Evolutionary conservation across 768 basidiomycete genomes (phyloP).

Genomic region (Tulasnella calospora): DNA sequence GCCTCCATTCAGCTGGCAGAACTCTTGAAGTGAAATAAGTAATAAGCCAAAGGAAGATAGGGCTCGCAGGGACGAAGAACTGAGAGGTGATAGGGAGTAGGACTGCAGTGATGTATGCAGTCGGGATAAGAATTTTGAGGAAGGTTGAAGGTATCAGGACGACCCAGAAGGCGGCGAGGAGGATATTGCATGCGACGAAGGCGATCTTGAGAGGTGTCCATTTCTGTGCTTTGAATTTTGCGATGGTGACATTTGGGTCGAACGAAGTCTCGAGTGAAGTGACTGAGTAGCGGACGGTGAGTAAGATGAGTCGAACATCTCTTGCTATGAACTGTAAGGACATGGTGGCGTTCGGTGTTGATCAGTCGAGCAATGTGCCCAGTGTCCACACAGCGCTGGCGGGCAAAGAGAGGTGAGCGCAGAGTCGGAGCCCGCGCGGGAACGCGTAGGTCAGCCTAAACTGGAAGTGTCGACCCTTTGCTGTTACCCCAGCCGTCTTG

Average conservation of each 20-base stretch:
- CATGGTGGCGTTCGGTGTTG: conserved; percentile 4
- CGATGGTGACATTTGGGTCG: conserved; percentile 61
- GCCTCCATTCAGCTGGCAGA: conserved; percentile 71
- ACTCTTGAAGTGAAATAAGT: conserved; percentile 82
- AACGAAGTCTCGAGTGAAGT: conserved; percentile 70
- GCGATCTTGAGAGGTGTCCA: conserved; percentile 52
- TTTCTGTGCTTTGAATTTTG: conserved; percentile 52
- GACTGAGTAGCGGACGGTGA: conserved; percentile 57
- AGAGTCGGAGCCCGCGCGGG: conserved; percentile 4
- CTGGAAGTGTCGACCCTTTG: neutral
- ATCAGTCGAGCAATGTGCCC: conserved; percentile 7
- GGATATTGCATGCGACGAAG: conserved; percentile 57
- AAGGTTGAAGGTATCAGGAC: conserved; percentile 71
- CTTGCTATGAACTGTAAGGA: neutral
- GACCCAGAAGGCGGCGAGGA: conserved; percentile 65
- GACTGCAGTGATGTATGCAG: conserved; percentile 62
- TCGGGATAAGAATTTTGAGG: conserved; percentile 69
- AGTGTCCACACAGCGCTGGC: conserved; percentile 28
- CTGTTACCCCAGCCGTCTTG: neutral
- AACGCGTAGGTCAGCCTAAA: conserved; percentile 2
- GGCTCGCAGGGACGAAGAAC: conserved; percentile 84
- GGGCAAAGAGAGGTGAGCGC: neutral
- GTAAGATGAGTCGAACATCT: conserved; percentile 30
- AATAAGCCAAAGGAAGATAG: conserved; percentile 80
- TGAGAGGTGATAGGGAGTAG: conserved; percentile 59